A percentile compares a stretch with the other conserved stretches of the same genome.
These are phyloP conservation scores for Drosera spatulata DNA, from an alignment of 179 eudicot genomes.

Conservation along the genomic window DNA sequence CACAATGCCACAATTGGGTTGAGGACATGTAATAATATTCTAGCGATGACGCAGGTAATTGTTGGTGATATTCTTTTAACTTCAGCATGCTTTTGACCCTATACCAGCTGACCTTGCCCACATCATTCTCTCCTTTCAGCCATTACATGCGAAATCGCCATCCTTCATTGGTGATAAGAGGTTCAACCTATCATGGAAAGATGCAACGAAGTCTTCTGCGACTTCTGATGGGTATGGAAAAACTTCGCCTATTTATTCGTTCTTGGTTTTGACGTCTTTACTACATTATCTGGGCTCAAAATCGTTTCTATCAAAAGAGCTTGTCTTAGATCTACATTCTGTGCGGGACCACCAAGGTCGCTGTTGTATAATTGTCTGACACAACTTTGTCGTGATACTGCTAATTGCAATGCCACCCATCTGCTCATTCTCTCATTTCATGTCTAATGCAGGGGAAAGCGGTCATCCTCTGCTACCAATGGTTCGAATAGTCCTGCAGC, in stretches of 20 bases:
- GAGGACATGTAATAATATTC: conserved; percentile 84
- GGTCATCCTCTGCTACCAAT: conserved; percentile 39
- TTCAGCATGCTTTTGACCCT: background rate
- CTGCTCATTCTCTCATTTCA: background rate
- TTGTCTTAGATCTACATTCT: no score
- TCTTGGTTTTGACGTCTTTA: background rate
- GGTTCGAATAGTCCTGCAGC: conserved; percentile 36
- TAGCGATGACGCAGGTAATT: conserved; percentile 84
- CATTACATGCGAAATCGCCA: conserved; percentile 73
- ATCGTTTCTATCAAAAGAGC: no score
- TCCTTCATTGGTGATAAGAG: conserved; percentile 74
- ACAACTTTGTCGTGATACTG: background rate
- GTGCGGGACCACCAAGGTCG: no score
- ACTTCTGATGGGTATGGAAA: conserved; percentile 58
- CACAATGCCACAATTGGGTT: conserved; percentile 71
- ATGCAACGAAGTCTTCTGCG: conserved; percentile 32
- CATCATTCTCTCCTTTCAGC: conserved; percentile 31
- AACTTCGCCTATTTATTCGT: background rate
- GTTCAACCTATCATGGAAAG: conserved; percentile 83
- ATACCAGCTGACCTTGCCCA: background rate
- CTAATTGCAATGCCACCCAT: background rate
- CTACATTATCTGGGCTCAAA: no score
- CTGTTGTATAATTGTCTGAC: no score
- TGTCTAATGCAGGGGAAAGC: conserved; percentile 35
- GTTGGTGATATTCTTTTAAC: background rate